Evolutionary conservation across 495 filamentous ascomycete species (phyloP).

Genomic region (Penicillium paxilli): DNA sequence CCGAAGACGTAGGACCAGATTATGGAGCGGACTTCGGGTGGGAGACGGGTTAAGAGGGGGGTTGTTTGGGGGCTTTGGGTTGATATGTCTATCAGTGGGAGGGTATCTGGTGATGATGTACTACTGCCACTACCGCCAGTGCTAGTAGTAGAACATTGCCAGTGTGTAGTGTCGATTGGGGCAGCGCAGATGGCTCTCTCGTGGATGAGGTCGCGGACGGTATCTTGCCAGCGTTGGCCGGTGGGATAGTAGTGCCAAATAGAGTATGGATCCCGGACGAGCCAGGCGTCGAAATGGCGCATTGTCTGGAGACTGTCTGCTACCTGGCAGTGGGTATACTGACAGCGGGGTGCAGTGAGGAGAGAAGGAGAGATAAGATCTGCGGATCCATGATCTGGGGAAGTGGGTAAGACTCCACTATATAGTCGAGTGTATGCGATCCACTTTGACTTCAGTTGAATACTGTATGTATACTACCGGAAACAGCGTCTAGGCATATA

Average conservation of each 20-base stretch:
- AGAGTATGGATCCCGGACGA: constrained; percentile 47
- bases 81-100: constrained; percentile 14
- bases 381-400: too few species aligned
- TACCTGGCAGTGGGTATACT: too few species aligned
- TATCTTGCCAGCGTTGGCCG: constrained; percentile 42
- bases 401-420: too few species aligned
- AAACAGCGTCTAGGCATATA: too few species aligned
- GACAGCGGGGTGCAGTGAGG: not conserved
- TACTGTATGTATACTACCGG: too few species aligned
- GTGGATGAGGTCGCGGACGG: constrained; percentile 40
- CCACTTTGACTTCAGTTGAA: too few species aligned
- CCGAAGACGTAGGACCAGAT: constrained; percentile 56
- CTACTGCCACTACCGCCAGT: too few species aligned
- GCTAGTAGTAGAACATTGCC: constrained; percentile 11
- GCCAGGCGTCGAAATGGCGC: constrained; percentile 49
- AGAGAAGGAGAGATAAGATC: too few species aligned
- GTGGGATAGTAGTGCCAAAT: constrained; percentile 48
- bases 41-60: constrained; percentile 36
- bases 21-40: constrained; percentile 55
- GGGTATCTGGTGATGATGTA: constrained; percentile 19
- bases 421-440: too few species aligned
- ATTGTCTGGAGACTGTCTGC: too few species aligned
- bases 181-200: constrained; percentile 42
- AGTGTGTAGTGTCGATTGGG: constrained; percentile 11
- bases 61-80: not conserved